Evolutionary conservation across 1,284 basidiomycete species (phyloP).

Genomic region (Rugosomyces carneus): DNA sequence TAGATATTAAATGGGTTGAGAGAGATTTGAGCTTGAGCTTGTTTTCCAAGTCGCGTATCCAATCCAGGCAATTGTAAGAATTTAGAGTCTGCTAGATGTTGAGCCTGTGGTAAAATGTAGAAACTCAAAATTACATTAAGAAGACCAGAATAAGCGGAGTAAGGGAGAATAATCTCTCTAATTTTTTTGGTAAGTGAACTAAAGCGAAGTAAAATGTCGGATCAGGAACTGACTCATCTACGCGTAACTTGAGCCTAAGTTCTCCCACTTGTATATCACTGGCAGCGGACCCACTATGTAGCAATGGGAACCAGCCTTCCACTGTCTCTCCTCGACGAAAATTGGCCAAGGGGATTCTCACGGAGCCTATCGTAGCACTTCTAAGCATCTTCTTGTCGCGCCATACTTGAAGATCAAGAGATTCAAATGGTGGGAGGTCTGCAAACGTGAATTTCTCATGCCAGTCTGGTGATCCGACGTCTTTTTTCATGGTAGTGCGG

Average conservation of each 20-base stretch:
- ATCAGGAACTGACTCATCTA: conserved; percentile 70
- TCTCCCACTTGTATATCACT: conserved; percentile 64
- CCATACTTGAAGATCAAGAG: conserved; percentile 57
- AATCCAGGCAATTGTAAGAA: conserved; percentile 64
- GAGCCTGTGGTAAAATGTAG: conserved; percentile 5
- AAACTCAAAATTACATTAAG: conserved; percentile 37
- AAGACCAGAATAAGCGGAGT: conserved; percentile 48
- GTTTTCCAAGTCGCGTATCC: conserved; percentile 65
- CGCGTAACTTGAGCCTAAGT: conserved; percentile 60
- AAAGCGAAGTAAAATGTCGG: not conserved
- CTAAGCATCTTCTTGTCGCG: conserved; percentile 60
- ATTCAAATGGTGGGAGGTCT: conserved; percentile 68
- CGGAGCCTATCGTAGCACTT: conserved; percentile 50
- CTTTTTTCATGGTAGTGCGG: conserved; percentile 66
- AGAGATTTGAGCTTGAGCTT: conserved; percentile 58
- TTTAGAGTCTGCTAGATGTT: conserved; percentile 43
- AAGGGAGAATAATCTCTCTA: conserved; percentile 73
- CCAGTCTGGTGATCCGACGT: conserved; percentile 64
- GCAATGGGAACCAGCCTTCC: conserved; percentile 81
- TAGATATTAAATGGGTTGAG: conserved; percentile 54
- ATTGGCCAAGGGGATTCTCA: conserved; percentile 60
- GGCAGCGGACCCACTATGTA: conserved; percentile 41
- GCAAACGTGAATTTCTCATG: conserved; percentile 70
- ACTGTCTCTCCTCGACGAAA: conserved; percentile 66
- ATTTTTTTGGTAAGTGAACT: conserved; percentile 10